phyloP scores from a whole-genome alignment of 108 stramenopile genomes.

The Skeletonema marinoi region DNA sequence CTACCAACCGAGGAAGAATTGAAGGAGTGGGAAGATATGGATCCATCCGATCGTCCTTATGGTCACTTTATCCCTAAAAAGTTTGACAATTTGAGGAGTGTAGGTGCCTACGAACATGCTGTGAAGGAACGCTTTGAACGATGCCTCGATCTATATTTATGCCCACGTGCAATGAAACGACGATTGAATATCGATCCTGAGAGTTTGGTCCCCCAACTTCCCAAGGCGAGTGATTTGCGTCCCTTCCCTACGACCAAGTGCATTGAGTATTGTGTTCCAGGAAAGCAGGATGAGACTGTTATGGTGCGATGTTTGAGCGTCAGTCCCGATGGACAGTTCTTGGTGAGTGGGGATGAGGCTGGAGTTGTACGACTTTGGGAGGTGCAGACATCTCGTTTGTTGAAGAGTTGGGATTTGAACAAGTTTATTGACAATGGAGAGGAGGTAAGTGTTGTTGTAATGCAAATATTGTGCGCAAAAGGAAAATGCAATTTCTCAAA shows the following conservation, averaged over 20 bases:
- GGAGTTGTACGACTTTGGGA: slow-evolving; percentile 95
- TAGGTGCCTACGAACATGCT: slow-evolving; percentile 93
- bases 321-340: slow-evolving; percentile 94
- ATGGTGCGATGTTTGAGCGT: slow-evolving; percentile 78
- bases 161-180: slow-evolving; percentile 94
- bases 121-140: slow-evolving; percentile 97
- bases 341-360: slow-evolving; percentile 93
- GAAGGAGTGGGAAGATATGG: slow-evolving; percentile 91
- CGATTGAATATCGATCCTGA: slow-evolving; percentile 97
- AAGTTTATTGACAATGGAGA: slow-evolving; percentile 30
- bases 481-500: not conserved
- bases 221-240: slow-evolving; percentile 90
- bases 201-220: slow-evolving; percentile 94
- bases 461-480: not conserved
- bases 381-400: slow-evolving; percentile 84
- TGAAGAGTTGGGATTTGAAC: slow-evolving; percentile 75
- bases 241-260: slow-evolving; percentile 96
- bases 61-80: slow-evolving; percentile 91
- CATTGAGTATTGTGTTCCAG: slow-evolving; percentile 84
- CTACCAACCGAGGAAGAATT: slow-evolving; percentile 92
- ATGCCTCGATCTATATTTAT: slow-evolving; percentile 98
- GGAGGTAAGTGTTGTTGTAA: slow-evolving; percentile 31
- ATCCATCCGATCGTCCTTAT: slow-evolving; percentile 89
- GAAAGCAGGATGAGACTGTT: slow-evolving; percentile 12
- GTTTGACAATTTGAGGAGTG: slow-evolving; percentile 84